These are phyloP conservation scores for Taphrina deformans DNA, from an alignment of 1,139 yeast genomes.

Conservation along the genomic window DNA sequence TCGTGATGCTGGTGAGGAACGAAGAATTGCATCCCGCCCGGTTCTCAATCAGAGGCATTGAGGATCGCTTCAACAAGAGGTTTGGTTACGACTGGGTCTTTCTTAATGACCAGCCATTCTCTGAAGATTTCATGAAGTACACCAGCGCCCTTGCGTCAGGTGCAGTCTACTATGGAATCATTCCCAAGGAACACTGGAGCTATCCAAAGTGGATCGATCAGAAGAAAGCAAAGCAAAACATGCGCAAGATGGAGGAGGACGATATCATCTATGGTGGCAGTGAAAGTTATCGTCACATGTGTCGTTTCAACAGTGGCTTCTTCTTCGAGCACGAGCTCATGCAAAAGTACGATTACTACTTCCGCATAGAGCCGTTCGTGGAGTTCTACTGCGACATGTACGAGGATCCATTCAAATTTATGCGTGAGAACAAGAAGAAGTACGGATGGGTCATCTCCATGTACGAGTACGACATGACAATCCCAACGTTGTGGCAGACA, in stretches of 20 bases:
- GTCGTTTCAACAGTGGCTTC: conserved; percentile 88
- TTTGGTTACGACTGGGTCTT: conserved; percentile 79
- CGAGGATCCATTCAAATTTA: conserved; percentile 76
- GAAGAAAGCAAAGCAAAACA: conserved; percentile 55
- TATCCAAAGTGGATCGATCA: conserved; percentile 67
- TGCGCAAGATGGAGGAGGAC: conserved; percentile 52
- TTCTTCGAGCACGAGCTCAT: conserved; percentile 75
- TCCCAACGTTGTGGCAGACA: conserved; percentile 78
- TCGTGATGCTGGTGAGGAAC: conserved; percentile 73
- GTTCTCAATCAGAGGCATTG: conserved; percentile 62
- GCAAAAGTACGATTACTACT: conserved; percentile 76
- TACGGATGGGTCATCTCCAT: conserved; percentile 81
- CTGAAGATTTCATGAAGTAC: conserved; percentile 51
- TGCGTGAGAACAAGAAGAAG: conserved; percentile 70
- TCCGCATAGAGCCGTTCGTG: conserved; percentile 94
- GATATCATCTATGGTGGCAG: conserved; percentile 64
- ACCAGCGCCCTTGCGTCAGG: conserved; percentile 59
- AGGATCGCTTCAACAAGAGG: conserved; percentile 66
- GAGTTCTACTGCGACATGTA: conserved; percentile 74
- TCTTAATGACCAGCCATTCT: conserved; percentile 63
- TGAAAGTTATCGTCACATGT: conserved; percentile 77
- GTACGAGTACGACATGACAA: conserved; percentile 78
- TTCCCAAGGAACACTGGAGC: conserved; percentile 70
- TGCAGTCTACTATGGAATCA: conserved; percentile 59
- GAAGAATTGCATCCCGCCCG: conserved; percentile 60